phyloP scores from a whole-genome alignment of 495 filamentous ascomycete species.

The Cercophora scortea region DNA sequence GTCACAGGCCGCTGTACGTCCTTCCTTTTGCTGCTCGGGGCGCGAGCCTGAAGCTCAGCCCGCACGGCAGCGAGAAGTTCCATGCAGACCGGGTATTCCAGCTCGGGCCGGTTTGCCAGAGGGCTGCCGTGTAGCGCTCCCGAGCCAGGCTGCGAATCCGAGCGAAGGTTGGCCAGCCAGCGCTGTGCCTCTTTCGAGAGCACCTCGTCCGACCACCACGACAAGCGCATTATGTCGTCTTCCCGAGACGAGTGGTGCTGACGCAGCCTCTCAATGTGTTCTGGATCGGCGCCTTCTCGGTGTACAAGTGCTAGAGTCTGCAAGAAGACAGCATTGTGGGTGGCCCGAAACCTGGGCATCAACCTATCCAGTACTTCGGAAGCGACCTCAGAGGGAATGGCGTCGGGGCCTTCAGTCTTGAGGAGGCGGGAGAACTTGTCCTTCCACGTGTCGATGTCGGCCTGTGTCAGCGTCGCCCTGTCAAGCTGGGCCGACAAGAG shows the following conservation, averaged over 20 bases:
- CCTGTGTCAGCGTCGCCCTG: conserved; percentile 4
- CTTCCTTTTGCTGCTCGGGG: conserved; percentile 10
- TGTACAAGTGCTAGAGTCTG: conserved; percentile 10
- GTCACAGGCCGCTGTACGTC: conserved; percentile 27
- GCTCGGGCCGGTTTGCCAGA: conserved; percentile 13
- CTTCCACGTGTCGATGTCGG: conserved; percentile 7
- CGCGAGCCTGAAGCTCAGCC: conserved; percentile 23
- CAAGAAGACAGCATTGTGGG: conserved; percentile 8
- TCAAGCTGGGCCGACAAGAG: conserved; percentile 6
- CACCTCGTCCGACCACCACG: conserved; percentile 7
- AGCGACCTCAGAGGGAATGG: background rate
- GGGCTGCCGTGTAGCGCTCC: conserved; percentile 12
- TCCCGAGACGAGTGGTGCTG: background rate
- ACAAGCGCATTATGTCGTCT: background rate
- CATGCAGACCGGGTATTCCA: conserved; percentile 19
- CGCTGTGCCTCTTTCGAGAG: conserved; percentile 8
- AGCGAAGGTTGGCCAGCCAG: conserved; percentile 13
- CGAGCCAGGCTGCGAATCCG: background rate
- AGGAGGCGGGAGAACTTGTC: background rate
- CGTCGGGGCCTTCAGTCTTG: background rate
- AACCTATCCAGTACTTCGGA: background rate
- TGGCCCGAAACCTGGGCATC: background rate
- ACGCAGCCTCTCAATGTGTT: conserved; percentile 12
- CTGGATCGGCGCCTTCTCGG: background rate
- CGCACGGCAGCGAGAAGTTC: conserved; percentile 30